These are phyloP conservation scores for Boletus subparvulus DNA, from an alignment of 768 basidiomycete species.

Conservation along the genomic window DNA sequence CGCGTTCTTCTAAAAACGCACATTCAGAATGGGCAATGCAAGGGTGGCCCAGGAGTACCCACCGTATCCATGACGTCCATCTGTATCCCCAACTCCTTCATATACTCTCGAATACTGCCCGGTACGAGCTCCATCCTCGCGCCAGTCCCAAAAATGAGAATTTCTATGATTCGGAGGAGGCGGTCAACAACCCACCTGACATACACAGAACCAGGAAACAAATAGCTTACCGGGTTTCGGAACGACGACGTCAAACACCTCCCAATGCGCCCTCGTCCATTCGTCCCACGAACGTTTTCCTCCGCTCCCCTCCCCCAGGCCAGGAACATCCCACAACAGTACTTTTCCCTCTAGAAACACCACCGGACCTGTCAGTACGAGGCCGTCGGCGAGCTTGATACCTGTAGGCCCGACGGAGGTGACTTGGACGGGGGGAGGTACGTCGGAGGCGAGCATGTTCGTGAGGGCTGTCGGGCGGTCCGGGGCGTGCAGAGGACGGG, in stretches of 20 bases:
- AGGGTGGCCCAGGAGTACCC: slow-evolving; percentile 22
- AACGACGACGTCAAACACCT: slow-evolving; percentile 75
- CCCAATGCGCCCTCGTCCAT: slow-evolving; percentile 75
- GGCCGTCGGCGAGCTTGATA: slow-evolving; percentile 74
- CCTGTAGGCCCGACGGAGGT: slow-evolving; percentile 60
- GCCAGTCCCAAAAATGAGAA: slow-evolving; percentile 88
- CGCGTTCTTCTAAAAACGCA: slow-evolving; percentile 68
- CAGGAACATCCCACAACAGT: slow-evolving; percentile 86
- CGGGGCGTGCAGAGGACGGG: slow-evolving; percentile 2
- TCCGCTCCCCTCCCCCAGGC: not conserved
- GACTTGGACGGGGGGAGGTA: slow-evolving; percentile 70
- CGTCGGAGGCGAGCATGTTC: slow-evolving; percentile 72
- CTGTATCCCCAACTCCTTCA: slow-evolving; percentile 79
- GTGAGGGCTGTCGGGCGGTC: slow-evolving; percentile 43
- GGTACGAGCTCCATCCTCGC: slow-evolving; percentile 69
- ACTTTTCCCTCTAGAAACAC: slow-evolving; percentile 86
- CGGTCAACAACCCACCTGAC: not conserved
- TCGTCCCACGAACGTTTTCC: slow-evolving; percentile 50
- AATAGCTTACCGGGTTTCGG: slow-evolving; percentile 76
- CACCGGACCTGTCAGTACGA: slow-evolving; percentile 72
- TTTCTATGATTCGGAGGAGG: slow-evolving; percentile 54
- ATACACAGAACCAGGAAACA: too few species aligned
- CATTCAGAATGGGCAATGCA: not conserved
- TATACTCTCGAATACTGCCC: slow-evolving; percentile 57
- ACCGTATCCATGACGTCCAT: slow-evolving; percentile 87